phyloP scores from a whole-genome alignment of 768 basidiomycete species.

The Xerocomellus chrysenteron region DNA sequence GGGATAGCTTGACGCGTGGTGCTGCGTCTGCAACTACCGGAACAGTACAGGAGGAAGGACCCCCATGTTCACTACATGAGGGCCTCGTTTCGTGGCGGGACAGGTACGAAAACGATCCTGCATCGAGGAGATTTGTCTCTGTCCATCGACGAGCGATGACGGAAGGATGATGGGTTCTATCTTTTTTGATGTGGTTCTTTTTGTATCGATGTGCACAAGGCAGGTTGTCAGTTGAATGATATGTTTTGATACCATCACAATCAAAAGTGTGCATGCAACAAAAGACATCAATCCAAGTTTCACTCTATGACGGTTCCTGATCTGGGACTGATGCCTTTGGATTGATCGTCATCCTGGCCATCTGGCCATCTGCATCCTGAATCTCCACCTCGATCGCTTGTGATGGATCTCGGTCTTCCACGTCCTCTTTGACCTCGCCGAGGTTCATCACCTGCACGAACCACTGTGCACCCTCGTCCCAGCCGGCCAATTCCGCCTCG shows the following conservation, averaged over 20 bases:
- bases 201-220: constrained; percentile 13
- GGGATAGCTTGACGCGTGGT: not conserved
- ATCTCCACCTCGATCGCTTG: constrained; percentile 66
- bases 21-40: too few species aligned
- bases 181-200: not conserved
- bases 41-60: too few species aligned
- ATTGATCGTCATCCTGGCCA: constrained; percentile 60
- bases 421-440: constrained; percentile 43
- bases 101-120: constrained; percentile 22
- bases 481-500: constrained; percentile 76
- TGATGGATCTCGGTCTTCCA: constrained; percentile 21
- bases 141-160: constrained; percentile 13
- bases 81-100: constrained; percentile 19
- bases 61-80: not conserved
- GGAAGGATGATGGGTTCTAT: not conserved
- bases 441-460: constrained; percentile 80
- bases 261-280: too few species aligned
- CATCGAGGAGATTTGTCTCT: constrained; percentile 9
- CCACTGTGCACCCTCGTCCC: constrained; percentile 85
- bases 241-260: too few species aligned
- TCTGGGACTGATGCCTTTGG: not conserved
- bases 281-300: too few species aligned
- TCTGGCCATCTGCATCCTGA: constrained; percentile 66
- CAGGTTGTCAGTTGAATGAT: too few species aligned
- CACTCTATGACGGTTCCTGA: not conserved